These are phyloP conservation scores for Plectosphaerella sp. DNA, from an alignment of 2,329 filamentous ascomycete genomes.

Conservation along the genomic window DNA sequence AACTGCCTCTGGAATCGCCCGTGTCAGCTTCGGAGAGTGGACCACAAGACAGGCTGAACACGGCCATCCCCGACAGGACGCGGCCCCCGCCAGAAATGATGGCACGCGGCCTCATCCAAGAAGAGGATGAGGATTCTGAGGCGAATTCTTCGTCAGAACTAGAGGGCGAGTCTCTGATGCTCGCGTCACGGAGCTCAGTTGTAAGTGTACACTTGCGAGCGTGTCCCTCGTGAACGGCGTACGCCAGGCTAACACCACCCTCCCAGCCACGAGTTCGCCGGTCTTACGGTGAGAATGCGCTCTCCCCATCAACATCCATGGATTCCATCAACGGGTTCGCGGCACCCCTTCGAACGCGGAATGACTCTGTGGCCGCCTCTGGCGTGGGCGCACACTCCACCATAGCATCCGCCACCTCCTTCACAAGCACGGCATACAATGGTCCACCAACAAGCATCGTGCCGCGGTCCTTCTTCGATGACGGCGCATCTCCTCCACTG, in stretches of 20 bases:
- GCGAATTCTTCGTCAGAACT: constrained; percentile 78
- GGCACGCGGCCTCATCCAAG: constrained; percentile 73
- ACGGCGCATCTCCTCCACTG: constrained; percentile 71
- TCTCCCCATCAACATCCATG: constrained; percentile 87
- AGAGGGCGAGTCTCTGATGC: constrained; percentile 69
- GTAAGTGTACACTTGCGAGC: constrained; percentile 48
- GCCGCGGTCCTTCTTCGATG: constrained; percentile 85
- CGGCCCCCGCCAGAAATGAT: constrained; percentile 87
- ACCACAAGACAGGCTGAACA: constrained; percentile 82
- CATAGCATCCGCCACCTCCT: constrained; percentile 56
- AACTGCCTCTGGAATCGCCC: constrained; percentile 88
- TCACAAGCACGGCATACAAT: constrained; percentile 54
- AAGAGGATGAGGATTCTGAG: constrained; percentile 88
- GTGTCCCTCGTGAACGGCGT: background rate
- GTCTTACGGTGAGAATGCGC: constrained; percentile 58
- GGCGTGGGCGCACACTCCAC: constrained; percentile 38
- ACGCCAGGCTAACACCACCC: background rate
- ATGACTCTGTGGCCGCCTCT: constrained; percentile 46
- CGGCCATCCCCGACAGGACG: constrained; percentile 83
- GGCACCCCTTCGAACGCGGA: constrained; percentile 51
- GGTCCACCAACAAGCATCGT: constrained; percentile 56
- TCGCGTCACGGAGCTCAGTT: constrained; percentile 63
- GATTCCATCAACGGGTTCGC: constrained; percentile 77
- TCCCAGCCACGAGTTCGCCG: constrained; percentile 57
- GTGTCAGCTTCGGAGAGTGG: constrained; percentile 75